Evolutionary conservation across 1,284 basidiomycete genomes (phyloP), one percentile per base, ranked within the genome.

Genomic region (Butyriboletus appendiculatus): DNA sequence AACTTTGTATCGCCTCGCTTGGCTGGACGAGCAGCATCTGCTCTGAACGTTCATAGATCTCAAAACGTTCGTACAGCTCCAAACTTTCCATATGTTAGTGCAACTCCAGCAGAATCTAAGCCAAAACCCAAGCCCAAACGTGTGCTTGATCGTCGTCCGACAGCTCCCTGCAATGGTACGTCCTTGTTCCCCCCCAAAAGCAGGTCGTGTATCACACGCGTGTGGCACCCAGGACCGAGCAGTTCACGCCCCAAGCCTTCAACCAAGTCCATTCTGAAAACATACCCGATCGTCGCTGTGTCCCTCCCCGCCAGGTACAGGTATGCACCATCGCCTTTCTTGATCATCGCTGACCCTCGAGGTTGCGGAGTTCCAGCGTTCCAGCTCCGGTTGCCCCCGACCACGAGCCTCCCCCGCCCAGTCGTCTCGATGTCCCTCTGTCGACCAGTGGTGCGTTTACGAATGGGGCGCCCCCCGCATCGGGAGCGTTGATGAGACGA

Each of bases 221-320:
- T n/a, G n/a, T n/a, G n/a, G n/a, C n/a, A n/a, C 9, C 30, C 30
- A 32, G 30, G 30, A 32, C n/a, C 16, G 24, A n/a, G 14, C 4
- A 10, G 24, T 28, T 24, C 28, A 5, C 42, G n/a, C 6, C 3
- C 34, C 39, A 58, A 26, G n/a, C 4, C 30, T 10, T 5, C 37
- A 9, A 15, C 26, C 45, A 48, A 55, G 37, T 32, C 55, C 14
- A 34, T 55, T 14, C 57, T 62, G 11, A 48, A 54, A 33, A 1
- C 3, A 2, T 26, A n/a, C 6, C 22, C 34, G 3, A 24, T 0
- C 3, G 3, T 15, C 5, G 3, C 5, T 1, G 7, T 32, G 10
- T 9, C 50, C 26, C 10, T 30, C 22, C 24, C 9, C 24, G 18
- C 33, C 49, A 60, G 60, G 57, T 62, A 50, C 49, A 60, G 60